Evolutionary conservation across 2,329 filamentous ascomycete genomes (phyloP), one percentile per base, ranked within the genome.

Genomic region (Beauveria pseudobassiana): DNA sequence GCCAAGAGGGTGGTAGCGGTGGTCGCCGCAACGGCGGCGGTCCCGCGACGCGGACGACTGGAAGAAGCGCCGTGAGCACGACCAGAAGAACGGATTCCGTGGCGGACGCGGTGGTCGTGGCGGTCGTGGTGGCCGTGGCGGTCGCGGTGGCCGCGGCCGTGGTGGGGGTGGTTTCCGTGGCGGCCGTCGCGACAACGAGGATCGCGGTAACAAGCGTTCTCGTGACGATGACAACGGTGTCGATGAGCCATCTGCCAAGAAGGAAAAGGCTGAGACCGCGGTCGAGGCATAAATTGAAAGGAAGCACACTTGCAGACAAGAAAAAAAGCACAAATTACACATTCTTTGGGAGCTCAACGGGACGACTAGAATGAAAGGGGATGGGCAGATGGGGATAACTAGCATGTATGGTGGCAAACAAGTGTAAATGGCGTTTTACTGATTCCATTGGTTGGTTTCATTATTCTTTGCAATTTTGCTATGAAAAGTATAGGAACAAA

Each of bases 231-330:
- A 81, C 50, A 71, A 68, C 34, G 67, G 70, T 4, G 67, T 69
- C 14, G 74, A 70, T n/a, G 77, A 78, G 62, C 82, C 78, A 34
- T 76, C 82, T 3, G 78, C 83, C 22, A 88, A 88, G 79, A 88
- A 87, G 76, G 79, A 88, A 79, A 88, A 87, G 76, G 79, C 85
- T 46, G 83, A 87, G 65, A 74, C 70, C 69, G 83, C 84, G 76
- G 70, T 76, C 51, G 72, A 73, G 43, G 59, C 59, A 46, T 62
- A 43, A 42, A 43, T 51, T 14, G 9, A 46, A 48, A 26, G 14
- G n/a, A 46, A 14, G 14, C 34, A 38, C 34, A 38, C 34, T 38
- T 38, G 34, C 34, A 16, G 10, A 38, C 30, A 5, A 34, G 34
- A 22, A 16, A 56, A 49, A 22, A 12, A 12, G n/a, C 26, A 51